phyloP scores from a whole-genome alignment of 345 rosid species.

The Citrus inodora region DNA sequence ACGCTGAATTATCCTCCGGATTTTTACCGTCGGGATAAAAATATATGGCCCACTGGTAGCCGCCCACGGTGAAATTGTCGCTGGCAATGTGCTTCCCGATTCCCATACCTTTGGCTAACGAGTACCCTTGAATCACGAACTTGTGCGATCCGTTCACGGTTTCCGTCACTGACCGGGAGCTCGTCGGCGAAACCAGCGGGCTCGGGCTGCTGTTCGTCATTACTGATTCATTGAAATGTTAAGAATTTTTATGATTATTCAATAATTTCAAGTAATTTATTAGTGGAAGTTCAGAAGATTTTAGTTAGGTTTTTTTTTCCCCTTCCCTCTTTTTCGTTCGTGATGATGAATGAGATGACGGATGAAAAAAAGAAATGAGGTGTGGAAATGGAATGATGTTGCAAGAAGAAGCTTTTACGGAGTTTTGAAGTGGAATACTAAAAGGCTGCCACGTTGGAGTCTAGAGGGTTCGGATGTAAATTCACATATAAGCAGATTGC shows the following conservation, averaged over 20 bases:
- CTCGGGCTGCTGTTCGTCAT: slow-evolving; percentile 7
- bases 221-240: background rate
- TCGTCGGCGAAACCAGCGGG: slow-evolving; percentile 29
- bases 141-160: slow-evolving; percentile 55
- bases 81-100: slow-evolving; percentile 65
- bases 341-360: too few species aligned
- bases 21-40: slow-evolving; percentile 73
- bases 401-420: background rate
- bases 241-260: background rate
- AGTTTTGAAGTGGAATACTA: background rate
- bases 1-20: slow-evolving; percentile 55
- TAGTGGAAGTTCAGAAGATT: background rate
- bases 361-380: too few species aligned
- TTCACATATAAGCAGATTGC: background rate
- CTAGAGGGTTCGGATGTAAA: slow-evolving; percentile 2
- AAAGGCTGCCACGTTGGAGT: background rate
- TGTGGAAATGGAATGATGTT: background rate
- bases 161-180: slow-evolving; percentile 50
- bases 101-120: slow-evolving; percentile 71
- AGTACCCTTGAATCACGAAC: slow-evolving; percentile 50
- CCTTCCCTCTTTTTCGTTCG: too few species aligned
- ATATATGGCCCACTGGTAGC: slow-evolving; percentile 66
- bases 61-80: slow-evolving; percentile 64
- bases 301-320: background rate
- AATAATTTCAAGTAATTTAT: background rate